Percentiles rank a stretch among this genome's conserved stretches.
These are phyloP conservation scores for Aspergillus sp. DNA, from an alignment of 2,329 filamentous ascomycete species.

Conservation along the genomic window DNA sequence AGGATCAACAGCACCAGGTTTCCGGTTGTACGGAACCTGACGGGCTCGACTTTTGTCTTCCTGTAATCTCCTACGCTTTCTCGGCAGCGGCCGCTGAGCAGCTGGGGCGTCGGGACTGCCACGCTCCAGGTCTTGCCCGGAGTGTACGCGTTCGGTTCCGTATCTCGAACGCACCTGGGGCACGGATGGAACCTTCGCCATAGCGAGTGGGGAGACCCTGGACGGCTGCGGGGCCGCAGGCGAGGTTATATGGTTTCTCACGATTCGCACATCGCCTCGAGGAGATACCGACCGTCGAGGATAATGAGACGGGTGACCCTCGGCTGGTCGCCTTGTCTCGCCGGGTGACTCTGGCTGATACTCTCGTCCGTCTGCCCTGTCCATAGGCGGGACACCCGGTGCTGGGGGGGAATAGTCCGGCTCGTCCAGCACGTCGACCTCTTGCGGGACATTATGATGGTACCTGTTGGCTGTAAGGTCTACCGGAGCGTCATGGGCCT, in stretches of 20 bases:
- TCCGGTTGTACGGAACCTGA: slow-evolving; percentile 26
- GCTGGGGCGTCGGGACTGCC: slow-evolving; percentile 37
- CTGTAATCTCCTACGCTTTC: slow-evolving; percentile 45
- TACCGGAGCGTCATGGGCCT: slow-evolving; percentile 16
- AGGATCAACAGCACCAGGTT: slow-evolving; percentile 27
- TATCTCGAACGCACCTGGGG: slow-evolving; percentile 43
- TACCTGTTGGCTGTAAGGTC: slow-evolving; percentile 12
- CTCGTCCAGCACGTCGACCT: slow-evolving; percentile 34
- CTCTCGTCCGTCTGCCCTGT: slow-evolving; percentile 20
- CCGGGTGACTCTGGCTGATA: slow-evolving; percentile 14
- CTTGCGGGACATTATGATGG: slow-evolving; percentile 14
- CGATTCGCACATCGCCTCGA: slow-evolving; percentile 50
- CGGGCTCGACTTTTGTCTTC: slow-evolving; percentile 29
- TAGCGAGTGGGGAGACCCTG: slow-evolving; percentile 54
- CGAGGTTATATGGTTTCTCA: slow-evolving; percentile 65
- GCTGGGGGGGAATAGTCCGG: slow-evolving; percentile 43
- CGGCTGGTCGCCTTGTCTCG: slow-evolving; percentile 33
- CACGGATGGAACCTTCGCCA: slow-evolving; percentile 43
- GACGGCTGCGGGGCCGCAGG: slow-evolving; percentile 68
- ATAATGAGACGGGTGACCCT: slow-evolving; percentile 34
- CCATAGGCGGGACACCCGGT: slow-evolving; percentile 28
- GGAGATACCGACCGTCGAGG: slow-evolving; percentile 31
- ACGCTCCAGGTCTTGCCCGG: slow-evolving; percentile 26
- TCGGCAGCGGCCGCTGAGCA: slow-evolving; percentile 37
- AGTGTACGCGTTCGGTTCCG: slow-evolving; percentile 17